Base-by-base conservation (phyloP, 192 early-diverging fungal genomes). In the Haplosporangium gracile region DNA sequence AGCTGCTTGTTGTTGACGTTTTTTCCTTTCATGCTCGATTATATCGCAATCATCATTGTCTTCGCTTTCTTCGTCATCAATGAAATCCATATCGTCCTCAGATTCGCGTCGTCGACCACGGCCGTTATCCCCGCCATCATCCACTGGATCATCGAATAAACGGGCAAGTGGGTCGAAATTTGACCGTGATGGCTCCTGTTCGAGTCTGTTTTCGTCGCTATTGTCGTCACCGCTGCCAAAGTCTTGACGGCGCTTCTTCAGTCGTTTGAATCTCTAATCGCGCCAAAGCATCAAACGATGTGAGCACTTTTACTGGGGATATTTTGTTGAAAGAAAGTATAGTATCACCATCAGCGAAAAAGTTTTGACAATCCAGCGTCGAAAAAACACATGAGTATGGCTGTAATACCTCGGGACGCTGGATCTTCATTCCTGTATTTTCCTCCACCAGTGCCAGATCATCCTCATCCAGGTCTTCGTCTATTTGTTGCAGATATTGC, bases 381-480 rank as follows among this genome's bases (percentile, higher is more conserved):
- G 26, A 15, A 32, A 29, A 65, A 32, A 32, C 9, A 29, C 9
- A 16, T 29, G 7, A 22, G 24, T 57, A 18, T 20, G 60, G 9
- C 10, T 32, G 29, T 32, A 15, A 29, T 85, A 92, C 91, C 74
- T 87, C 90, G 60, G 87, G 85, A 22, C 90, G 78, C 15, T 76
- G 78, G 72, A 83, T 88, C 88, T 93, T 92, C 65, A 91, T 91
- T 75, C 93, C 95, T 68, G 92, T 92, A 84, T 98, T 98, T 78
- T 98, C 98, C 43, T 95, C 94, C 40, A 99, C 91, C 24, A 99
- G 91, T 26, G 95, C 97, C 70, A 98, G 85, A 87, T 99, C 99
- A 75, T 99, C 99, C 22, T 97, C 98, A 32, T 97, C 96, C 26
- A 97, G 85, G 53, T 93, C 93, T 51, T 97, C 96, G 70, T 96